Evolutionary conservation across 352 stramenopile genomes (phyloP).

Genomic region (Phytopythium mirpurense): DNA sequence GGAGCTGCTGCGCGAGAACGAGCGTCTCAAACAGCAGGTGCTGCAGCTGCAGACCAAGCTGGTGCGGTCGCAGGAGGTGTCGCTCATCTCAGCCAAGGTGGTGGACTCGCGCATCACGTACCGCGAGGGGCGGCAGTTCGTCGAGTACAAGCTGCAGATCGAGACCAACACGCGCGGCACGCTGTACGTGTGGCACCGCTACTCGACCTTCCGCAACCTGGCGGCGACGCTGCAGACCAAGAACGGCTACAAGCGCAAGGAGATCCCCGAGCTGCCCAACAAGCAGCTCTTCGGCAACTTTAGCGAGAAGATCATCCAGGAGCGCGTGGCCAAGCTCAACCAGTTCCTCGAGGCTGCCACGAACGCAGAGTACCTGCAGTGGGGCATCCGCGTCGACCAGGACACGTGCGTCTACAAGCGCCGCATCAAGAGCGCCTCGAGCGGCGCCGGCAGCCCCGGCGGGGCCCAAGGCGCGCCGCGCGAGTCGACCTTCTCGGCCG

Average conservation of each 20-base stretch:
- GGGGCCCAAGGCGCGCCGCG: conserved; percentile 42
- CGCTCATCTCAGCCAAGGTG: conserved; percentile 62
- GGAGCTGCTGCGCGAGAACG: conserved; percentile 60
- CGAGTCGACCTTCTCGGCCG: conserved; percentile 30
- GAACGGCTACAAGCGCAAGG: conserved; percentile 69
- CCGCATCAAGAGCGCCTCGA: conserved; percentile 46
- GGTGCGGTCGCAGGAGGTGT: conserved; percentile 58
- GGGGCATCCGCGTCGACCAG: conserved; percentile 70
- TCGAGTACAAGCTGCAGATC: conserved; percentile 76
- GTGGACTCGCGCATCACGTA: conserved; percentile 68
- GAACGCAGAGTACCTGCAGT: conserved; percentile 69
- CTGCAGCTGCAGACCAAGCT: conserved; percentile 68
- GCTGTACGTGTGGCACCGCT: conserved; percentile 68
- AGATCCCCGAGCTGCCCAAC: conserved; percentile 68
- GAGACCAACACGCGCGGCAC: conserved; percentile 66
- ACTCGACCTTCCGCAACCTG: conserved; percentile 77
- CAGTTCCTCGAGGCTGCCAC: conserved; percentile 71
- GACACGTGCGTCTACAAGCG: conserved; percentile 75
- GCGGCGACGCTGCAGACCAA: conserved; percentile 67
- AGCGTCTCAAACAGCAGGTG: conserved; percentile 66
- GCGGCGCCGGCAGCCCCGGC: conserved; percentile 55
- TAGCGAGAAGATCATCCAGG: conserved; percentile 71
- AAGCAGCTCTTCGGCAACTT: conserved; percentile 73
- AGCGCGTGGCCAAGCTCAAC: conserved; percentile 66
- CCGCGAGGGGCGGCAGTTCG: conserved; percentile 59